Evolutionary conservation across 768 basidiomycete genomes (phyloP).

Genomic region (Favolaschia claudopus): DNA sequence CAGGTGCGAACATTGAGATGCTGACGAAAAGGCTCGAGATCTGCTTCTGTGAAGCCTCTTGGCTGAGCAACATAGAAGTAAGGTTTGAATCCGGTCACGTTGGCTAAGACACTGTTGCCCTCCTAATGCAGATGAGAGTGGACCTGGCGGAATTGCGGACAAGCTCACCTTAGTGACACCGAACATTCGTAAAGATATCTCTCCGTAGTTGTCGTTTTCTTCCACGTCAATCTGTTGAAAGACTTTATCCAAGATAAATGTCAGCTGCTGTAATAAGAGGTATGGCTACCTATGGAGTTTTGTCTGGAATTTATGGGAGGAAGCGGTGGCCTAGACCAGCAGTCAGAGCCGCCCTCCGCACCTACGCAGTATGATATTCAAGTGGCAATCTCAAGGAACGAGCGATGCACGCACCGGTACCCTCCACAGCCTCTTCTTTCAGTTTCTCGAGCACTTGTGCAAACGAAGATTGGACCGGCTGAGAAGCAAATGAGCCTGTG

Average conservation of each 20-base stretch:
- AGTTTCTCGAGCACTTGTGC: constrained; percentile 69
- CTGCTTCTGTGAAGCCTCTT: constrained; percentile 76
- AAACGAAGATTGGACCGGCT: constrained; percentile 60
- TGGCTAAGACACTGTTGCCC: constrained; percentile 89
- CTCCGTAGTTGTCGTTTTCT: constrained; percentile 52
- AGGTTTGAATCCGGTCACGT: constrained; percentile 83
- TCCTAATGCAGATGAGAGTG: constrained; percentile 47
- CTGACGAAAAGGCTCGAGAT: constrained; percentile 68
- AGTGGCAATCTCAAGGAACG: too few relatives aligned
- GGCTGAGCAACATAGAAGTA: constrained; percentile 95
- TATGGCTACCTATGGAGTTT: constrained; percentile 76
- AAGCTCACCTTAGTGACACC: constrained; percentile 84
- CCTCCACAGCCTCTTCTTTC: constrained; percentile 57
- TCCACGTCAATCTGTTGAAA: constrained; percentile 98
- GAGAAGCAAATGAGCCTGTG: constrained; percentile 47
- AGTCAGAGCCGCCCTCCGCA: constrained; percentile 80
- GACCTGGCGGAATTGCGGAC: not conserved
- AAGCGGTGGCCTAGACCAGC: constrained; percentile 73
- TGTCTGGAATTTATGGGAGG: constrained; percentile 61
- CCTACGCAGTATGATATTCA: too few relatives aligned
- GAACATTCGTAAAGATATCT: constrained; percentile 72
- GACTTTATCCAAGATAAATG: constrained; percentile 52
- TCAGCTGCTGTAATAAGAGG: too few relatives aligned
- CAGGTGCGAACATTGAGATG: constrained; percentile 73
- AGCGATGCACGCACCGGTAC: constrained; percentile 44